Percentiles rank a stretch among this genome's conserved stretches.
Evolutionary conservation across 352 stramenopile genomes (phyloP).

Genomic region (Pythium grandisporangium): DNA sequence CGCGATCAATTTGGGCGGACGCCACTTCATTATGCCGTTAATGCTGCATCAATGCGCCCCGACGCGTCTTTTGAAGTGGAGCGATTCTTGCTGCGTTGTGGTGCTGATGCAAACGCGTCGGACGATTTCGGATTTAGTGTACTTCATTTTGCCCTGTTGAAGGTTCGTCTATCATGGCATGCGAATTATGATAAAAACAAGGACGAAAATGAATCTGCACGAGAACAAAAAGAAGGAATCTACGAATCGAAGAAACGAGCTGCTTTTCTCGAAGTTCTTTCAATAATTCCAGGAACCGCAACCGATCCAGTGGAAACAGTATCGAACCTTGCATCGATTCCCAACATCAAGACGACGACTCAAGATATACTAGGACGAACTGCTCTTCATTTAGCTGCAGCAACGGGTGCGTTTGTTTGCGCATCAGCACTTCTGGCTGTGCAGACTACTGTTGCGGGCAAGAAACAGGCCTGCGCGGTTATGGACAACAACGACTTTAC

Average conservation of each 20-base stretch:
- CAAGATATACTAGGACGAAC: conserved; percentile 47
- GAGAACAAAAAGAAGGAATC: conserved; percentile 24
- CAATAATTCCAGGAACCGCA: conserved; percentile 25
- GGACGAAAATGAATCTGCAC: conserved; percentile 10
- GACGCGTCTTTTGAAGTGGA: conserved; percentile 77
- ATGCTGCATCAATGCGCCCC: conserved; percentile 47
- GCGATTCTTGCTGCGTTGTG: conserved; percentile 49
- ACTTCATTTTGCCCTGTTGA: conserved; percentile 63
- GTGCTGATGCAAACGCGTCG: conserved; percentile 34
- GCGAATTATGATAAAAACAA: conserved; percentile 25
- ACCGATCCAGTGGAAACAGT: conserved; percentile 72
- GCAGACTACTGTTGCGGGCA: conserved; percentile 10
- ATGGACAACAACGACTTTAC: conserved; percentile 40
- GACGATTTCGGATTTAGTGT: conserved; percentile 50
- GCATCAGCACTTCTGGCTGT: conserved; percentile 47
- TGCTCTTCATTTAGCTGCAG: conserved; percentile 53
- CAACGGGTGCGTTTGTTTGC: conserved; percentile 67
- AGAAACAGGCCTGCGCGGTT: conserved; percentile 21
- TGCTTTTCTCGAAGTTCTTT: conserved; percentile 28
- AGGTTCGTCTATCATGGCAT: conserved; percentile 66
- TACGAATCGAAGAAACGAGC: conserved; percentile 42
- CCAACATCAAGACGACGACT: conserved; percentile 21
- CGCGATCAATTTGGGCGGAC: conserved; percentile 37
- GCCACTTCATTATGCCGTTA: conserved; percentile 67
- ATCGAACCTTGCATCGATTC: conserved; percentile 49